phyloP scores from a whole-genome alignment of 192 early-diverging fungal species.

The Chytriomyces sp. region DNA sequence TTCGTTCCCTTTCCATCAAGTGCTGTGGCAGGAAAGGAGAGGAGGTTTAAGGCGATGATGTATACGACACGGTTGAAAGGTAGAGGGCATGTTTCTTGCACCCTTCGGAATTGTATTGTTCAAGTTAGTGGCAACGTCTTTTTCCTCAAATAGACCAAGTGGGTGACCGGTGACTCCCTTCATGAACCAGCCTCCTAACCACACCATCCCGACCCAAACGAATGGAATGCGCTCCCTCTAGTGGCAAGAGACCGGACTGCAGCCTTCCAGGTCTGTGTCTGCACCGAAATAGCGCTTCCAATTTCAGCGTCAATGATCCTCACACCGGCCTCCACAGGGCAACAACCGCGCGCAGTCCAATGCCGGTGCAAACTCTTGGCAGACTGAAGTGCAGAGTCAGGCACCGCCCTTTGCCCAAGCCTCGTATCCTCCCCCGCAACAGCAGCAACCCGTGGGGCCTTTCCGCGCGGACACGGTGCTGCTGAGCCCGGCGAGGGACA shows the following conservation, averaged over 20 bases:
- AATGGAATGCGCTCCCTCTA: no score
- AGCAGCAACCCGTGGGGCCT: not conserved
- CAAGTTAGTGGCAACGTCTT: no score
- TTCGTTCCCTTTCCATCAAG: no score
- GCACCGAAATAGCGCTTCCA: not conserved
- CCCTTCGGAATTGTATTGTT: no score
- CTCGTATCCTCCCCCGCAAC: no score
- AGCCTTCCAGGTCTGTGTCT: slow-evolving; percentile 10
- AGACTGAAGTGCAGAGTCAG: not conserved
- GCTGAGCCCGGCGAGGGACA: slow-evolving; percentile 4
- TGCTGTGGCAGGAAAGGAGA: no score
- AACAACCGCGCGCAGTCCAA: not conserved
- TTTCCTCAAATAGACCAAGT: not conserved
- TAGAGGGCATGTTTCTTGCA: no score
- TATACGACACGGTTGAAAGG: no score
- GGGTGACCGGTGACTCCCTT: not conserved
- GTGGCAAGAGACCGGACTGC: slow-evolving; percentile 24
- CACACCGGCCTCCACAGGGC: not conserved
- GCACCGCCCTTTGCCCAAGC: no score
- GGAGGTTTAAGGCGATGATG: no score
- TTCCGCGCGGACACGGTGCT: slow-evolving; percentile 1
- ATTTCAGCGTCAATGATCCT: not conserved
- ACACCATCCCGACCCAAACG: not conserved
- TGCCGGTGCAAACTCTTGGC: not conserved
- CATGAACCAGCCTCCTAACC: not conserved